phyloP scores from a whole-genome alignment of 2,329 filamentous ascomycete species.

The Mariannaea sp. region DNA sequence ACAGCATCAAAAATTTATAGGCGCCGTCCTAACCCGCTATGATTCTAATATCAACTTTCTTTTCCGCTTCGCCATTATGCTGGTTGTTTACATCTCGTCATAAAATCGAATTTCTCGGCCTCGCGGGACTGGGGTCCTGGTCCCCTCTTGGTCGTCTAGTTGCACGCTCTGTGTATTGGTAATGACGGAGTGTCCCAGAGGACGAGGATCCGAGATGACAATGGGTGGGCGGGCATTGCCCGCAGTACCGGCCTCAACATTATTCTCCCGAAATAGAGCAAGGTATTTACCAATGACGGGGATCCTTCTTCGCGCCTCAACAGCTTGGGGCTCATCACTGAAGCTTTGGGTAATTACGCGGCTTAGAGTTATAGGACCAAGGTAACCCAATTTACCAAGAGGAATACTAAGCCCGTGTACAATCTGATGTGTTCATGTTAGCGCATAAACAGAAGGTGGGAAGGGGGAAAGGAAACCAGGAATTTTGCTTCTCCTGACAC shows the following conservation, averaged over 20 bases:
- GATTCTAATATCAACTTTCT: too few species aligned
- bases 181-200: slow-evolving; percentile 1
- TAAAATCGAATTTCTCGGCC: slow-evolving; percentile 31
- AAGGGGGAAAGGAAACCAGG: too few species aligned
- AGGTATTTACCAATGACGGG: slow-evolving; percentile 29
- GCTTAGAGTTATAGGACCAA: slow-evolving; percentile 65
- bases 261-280: background rate
- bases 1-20: too few species aligned
- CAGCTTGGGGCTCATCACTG: slow-evolving; percentile 17
- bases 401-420: slow-evolving; percentile 85
- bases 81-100: slow-evolving; percentile 22
- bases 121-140: slow-evolving; percentile 4
- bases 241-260: background rate
- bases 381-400: slow-evolving; percentile 67
- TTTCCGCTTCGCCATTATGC: too few species aligned
- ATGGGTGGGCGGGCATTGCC: slow-evolving; percentile 10
- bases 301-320: slow-evolving; percentile 21
- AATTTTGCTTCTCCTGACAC: too few species aligned
- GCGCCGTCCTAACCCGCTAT: too few species aligned
- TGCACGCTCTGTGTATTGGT: background rate
- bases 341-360: slow-evolving; percentile 38
- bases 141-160: background rate
- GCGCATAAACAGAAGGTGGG: fast-evolving
- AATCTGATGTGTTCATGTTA: slow-evolving; percentile 43
- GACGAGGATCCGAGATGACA: slow-evolving; percentile 18